phyloP scores from a whole-genome alignment of 1,139 yeast genomes.

The Lodderomyces pseudojiufengensis region DNA sequence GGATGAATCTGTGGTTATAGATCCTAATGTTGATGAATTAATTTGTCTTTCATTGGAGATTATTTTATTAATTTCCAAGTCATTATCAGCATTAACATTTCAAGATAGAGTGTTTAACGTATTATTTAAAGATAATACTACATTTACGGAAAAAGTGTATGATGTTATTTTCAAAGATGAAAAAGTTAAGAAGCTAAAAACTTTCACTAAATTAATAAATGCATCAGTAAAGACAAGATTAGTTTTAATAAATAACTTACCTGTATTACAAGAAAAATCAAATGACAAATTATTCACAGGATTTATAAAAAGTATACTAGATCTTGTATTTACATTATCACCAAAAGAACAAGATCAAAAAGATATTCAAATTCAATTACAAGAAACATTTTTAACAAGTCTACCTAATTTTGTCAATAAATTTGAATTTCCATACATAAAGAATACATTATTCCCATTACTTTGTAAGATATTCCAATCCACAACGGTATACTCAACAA shows the following conservation, averaged over 20 bases:
- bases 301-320: constrained; percentile 28
- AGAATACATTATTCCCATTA: constrained; percentile 69
- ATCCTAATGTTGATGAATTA: constrained; percentile 28
- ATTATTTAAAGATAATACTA: constrained; percentile 25
- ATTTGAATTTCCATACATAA: constrained; percentile 69
- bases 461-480: constrained; percentile 72
- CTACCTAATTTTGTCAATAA: constrained; percentile 42
- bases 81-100: constrained; percentile 72
- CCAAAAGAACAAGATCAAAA: constrained; percentile 25
- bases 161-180: constrained; percentile 28
- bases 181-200: constrained; percentile 32
- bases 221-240: constrained; percentile 35
- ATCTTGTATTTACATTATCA: constrained; percentile 27
- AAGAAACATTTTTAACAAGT: constrained; percentile 53
- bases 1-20: constrained; percentile 14
- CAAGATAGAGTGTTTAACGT: constrained; percentile 57
- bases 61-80: constrained; percentile 60
- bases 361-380: constrained; percentile 42
- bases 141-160: constrained; percentile 71
- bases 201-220: constrained; percentile 38
- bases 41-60: constrained; percentile 55
- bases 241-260: constrained; percentile 53
- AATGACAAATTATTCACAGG: constrained; percentile 43
- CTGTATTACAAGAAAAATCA: constrained; percentile 49
- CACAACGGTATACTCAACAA: constrained; percentile 77